Evolutionary conservation across 345 rosid genomes (phyloP).

Genomic region (Bretschneidera sinensis): DNA sequence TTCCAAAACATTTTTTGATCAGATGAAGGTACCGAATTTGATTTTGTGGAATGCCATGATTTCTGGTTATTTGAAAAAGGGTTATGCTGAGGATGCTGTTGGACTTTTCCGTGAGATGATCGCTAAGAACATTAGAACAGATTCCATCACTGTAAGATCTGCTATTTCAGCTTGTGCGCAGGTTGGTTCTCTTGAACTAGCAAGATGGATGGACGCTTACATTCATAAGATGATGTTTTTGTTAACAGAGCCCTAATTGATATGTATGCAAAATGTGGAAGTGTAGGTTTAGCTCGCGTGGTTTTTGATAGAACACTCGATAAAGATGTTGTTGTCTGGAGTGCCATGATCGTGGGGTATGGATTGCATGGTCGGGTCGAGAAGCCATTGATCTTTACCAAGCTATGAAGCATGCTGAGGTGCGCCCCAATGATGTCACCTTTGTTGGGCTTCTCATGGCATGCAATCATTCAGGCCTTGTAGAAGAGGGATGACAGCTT

Average conservation of each 20-base stretch:
- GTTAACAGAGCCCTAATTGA: slow-evolving; percentile 52
- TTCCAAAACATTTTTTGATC: slow-evolving; percentile 49
- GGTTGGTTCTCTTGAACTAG: slow-evolving; percentile 60
- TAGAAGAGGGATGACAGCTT: slow-evolving; percentile 60
- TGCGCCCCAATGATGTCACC: slow-evolving; percentile 58
- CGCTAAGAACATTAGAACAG: slow-evolving; percentile 29
- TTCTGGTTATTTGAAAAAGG: slow-evolving; percentile 69
- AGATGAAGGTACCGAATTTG: slow-evolving; percentile 45
- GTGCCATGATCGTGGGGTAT: slow-evolving; percentile 67
- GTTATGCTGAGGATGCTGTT: slow-evolving; percentile 55
- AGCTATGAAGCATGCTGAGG: slow-evolving; percentile 41
- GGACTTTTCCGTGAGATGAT: slow-evolving; percentile 50
- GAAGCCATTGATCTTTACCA: slow-evolving; percentile 56
- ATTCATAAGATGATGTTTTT: slow-evolving; percentile 35
- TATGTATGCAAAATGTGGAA: slow-evolving; percentile 75
- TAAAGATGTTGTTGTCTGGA: slow-evolving; percentile 69
- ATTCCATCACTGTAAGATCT: slow-evolving; percentile 54
- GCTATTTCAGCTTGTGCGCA: slow-evolving; percentile 59
- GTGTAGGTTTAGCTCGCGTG: slow-evolving; percentile 40
- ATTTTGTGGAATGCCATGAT: slow-evolving; percentile 72
- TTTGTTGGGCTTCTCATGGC: slow-evolving; percentile 62
- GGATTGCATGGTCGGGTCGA: slow-evolving; percentile 58
- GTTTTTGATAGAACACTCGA: slow-evolving; percentile 50
- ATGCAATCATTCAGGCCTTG: slow-evolving; percentile 66
- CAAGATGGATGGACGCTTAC: slow-evolving; percentile 53